Conservation (phyloP, 495 filamentous ascomycete genomes). For the Annulohypoxylon moriforme region DNA sequence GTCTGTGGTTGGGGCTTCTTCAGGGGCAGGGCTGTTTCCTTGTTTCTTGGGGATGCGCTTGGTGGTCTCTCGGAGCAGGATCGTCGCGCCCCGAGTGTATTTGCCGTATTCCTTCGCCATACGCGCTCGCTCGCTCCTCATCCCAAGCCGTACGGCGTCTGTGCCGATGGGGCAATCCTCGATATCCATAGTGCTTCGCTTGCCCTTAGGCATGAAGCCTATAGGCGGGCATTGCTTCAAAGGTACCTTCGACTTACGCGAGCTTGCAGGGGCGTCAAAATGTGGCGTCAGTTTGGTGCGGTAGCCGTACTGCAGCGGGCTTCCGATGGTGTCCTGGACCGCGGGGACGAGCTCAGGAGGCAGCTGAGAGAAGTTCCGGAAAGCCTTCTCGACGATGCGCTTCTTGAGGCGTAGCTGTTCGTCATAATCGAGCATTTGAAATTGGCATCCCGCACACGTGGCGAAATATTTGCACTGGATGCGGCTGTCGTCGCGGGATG, state of each 20-base stretch:
- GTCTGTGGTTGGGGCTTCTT: constrained; percentile 15
- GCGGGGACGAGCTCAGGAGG: constrained; percentile 78
- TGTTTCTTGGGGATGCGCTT: constrained; percentile 68
- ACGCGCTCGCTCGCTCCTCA: constrained; percentile 76
- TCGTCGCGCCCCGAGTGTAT: constrained; percentile 85
- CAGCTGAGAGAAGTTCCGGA: constrained; percentile 86
- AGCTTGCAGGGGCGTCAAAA: constrained; percentile 76
- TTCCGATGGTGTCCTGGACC: constrained; percentile 86
- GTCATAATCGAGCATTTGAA: constrained; percentile 94
- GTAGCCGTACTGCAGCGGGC: constrained; percentile 90
- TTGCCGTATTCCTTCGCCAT: constrained; percentile 74
- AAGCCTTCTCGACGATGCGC: constrained; percentile 89
- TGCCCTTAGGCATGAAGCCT: constrained; percentile 88
- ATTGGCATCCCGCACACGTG: constrained; percentile 91
- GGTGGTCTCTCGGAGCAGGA: constrained; percentile 89
- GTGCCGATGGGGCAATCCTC: constrained; percentile 98
- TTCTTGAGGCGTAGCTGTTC: constrained; percentile 88
- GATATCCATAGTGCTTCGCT: constrained; percentile 81
- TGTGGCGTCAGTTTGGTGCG: constrained; percentile 97
- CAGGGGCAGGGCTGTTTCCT: constrained; percentile 1
- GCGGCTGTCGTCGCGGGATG: constrained; percentile 77
- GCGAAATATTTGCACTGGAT: constrained; percentile 87
- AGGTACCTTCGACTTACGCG: constrained; percentile 52
- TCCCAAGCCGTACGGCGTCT: constrained; percentile 78
- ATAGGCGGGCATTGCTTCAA: constrained; percentile 76